phyloP scores from a whole-genome alignment of 345 rosid species.

The Brassica incana region DNA sequence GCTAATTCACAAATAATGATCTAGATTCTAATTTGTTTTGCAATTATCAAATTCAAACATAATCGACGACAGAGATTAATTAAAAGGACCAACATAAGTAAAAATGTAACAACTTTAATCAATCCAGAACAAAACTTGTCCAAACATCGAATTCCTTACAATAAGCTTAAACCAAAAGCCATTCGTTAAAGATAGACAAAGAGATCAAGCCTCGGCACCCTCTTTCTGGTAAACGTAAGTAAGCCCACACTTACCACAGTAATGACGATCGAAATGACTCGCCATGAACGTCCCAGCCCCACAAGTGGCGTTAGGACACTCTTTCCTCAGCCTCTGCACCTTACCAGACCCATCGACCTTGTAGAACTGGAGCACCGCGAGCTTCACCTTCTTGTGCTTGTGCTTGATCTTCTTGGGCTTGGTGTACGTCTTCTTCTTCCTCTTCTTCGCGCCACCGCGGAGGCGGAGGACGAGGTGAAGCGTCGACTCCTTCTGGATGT shows the following conservation, averaged over 20 bases:
- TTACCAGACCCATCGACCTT: conserved; percentile 38
- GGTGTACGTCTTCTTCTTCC: conserved; percentile 49
- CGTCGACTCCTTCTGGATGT: conserved; percentile 47
- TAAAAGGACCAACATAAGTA: background rate
- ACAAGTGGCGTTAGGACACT: conserved; percentile 40
- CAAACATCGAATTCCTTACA: conserved; percentile 22
- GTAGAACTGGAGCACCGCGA: conserved; percentile 41
- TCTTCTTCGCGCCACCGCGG: conserved; percentile 47
- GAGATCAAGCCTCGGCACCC: conserved; percentile 23
- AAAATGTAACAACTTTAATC: background rate
- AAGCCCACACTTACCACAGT: conserved; percentile 45
- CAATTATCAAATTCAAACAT: background rate
- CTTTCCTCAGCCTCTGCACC: conserved; percentile 43
- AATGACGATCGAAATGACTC: conserved; percentile 42
- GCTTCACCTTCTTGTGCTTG: conserved; percentile 43
- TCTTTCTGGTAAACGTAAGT: conserved; percentile 43
- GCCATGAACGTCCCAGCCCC: conserved; percentile 47
- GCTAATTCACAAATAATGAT: background rate
- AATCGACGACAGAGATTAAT: background rate
- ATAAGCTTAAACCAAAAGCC: conserved; percentile 12
- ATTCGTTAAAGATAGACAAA: background rate
- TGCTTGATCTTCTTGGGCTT: conserved; percentile 45
- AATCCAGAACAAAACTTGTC: conserved; percentile 20
- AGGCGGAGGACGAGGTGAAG: conserved; percentile 47
- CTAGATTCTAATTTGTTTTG: background rate